Evolutionary conservation across 2,329 filamentous ascomycete species (phyloP), one percentile per base, ranked within the genome.

Genomic region (Exophiala aquamarina): DNA sequence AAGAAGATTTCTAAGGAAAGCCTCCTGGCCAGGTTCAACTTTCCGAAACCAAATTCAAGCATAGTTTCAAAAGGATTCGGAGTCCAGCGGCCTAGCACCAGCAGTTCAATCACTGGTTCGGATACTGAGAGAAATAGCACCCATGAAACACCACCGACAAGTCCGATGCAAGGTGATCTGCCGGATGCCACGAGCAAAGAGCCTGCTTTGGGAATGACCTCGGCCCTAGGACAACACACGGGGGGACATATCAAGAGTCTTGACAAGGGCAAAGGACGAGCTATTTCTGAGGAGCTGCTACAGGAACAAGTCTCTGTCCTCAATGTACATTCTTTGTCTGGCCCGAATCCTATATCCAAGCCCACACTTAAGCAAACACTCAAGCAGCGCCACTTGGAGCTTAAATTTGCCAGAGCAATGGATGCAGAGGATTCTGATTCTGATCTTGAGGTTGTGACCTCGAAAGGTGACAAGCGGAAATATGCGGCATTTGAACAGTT

Each of bases 1-100:
- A 97, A 93, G 75, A 95, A 89, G 70, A 87, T 95, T 55, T 83
- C 85, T 5, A 93, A 91, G 58, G 81, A 83, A 29, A 87, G 87
- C 49, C 75, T 98, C 1, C 87, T 97, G 61, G 84, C 89, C 43
- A 81, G 81, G 18, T 95, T 97, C 72, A 90, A 91, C 62, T 91
- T 84, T 61, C 17, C 58, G n/a, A 44, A 50, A 41, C 41, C 53
- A 4, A 42, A 55, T 18, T 49, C 56, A n/a, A 26, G 11, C 23
- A 26, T 26, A 11, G 11, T 26, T 26, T 26, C 23, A 26, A 26
- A 26, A n/a, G 42, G 61, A 37, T 41, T 7, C 47, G 61, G 2
- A 61, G 63, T 21, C 52, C 52, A 38, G 6, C 37, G 14, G 8
- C 65, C 66, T 3, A 63, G 73, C 44, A 66, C 70, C 10, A 58